These are phyloP conservation scores for Solanum habrochaites DNA, from an alignment of 257 asterid genomes.

Conservation along the genomic window DNA sequence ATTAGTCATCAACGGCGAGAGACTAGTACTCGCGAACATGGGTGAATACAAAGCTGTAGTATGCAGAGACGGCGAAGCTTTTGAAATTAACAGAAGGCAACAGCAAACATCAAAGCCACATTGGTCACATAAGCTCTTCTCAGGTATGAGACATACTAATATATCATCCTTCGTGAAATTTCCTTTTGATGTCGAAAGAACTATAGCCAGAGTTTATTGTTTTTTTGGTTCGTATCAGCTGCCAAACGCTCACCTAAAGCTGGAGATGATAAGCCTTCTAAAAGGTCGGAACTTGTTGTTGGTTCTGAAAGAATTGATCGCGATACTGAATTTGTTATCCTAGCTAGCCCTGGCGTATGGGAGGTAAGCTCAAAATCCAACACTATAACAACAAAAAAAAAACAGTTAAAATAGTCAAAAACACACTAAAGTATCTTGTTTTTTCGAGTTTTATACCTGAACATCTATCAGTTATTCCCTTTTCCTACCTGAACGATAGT, in stretches of 20 bases:
- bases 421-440: background rate
- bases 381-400: background rate
- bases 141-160: constrained; percentile 16
- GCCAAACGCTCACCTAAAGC: background rate
- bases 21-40: constrained; percentile 36
- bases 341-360: constrained; percentile 56
- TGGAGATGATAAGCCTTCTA: constrained; percentile 2
- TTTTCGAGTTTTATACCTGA: background rate
- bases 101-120: constrained; percentile 5
- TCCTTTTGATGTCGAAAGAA: background rate
- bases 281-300: constrained; percentile 24
- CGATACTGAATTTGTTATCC: constrained; percentile 47
- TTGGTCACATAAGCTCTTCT: constrained; percentile 26
- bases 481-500: background rate
- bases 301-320: constrained; percentile 30
- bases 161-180: background rate
- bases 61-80: constrained; percentile 48
- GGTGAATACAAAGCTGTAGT: constrained; percentile 46
- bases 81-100: constrained; percentile 24
- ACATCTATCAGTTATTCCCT: background rate
- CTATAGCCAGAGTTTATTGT: background rate
- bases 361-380: constrained; percentile 27
- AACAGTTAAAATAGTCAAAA: background rate
- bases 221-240: constrained; percentile 7
- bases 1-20: constrained; percentile 44